phyloP scores from a whole-genome alignment of 2,329 filamentous ascomycete species.

The Ophioceras dolichostomum region DNA sequence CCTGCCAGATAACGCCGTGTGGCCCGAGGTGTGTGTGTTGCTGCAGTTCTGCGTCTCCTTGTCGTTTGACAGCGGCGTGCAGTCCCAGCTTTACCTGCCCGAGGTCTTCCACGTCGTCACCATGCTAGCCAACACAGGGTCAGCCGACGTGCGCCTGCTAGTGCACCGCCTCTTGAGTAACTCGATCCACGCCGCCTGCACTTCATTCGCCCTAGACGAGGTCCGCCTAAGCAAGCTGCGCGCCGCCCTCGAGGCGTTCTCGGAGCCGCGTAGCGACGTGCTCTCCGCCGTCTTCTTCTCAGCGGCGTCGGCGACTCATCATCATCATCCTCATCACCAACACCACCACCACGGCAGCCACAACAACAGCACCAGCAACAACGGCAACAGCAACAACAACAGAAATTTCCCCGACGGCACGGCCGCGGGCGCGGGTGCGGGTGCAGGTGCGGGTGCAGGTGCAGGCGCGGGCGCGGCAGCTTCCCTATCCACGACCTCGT shows the following conservation, averaged over 20 bases:
- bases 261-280: constrained; percentile 46
- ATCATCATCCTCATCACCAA: too few relatives aligned
- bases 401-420: not conserved
- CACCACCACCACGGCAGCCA: constrained; percentile 10
- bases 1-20: constrained; percentile 54
- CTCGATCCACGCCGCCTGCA: constrained; percentile 55
- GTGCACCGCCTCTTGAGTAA: constrained; percentile 55
- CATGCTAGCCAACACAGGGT: constrained; percentile 56
- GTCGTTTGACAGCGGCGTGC: constrained; percentile 55
- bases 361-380: too few relatives aligned
- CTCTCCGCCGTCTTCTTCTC: constrained; percentile 40
- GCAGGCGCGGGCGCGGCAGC: constrained; percentile 17
- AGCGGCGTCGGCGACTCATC: too few relatives aligned
- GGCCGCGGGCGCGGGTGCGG: too few relatives aligned
- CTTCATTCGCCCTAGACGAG: constrained; percentile 52
- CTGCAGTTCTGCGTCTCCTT: constrained; percentile 53
- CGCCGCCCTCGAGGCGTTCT: constrained; percentile 42
- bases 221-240: constrained; percentile 41
- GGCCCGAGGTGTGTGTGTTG: constrained; percentile 57
- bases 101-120: constrained; percentile 61
- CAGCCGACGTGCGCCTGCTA: constrained; percentile 39
- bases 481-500: constrained; percentile 29
- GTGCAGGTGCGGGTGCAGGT: too few relatives aligned
- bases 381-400: too few relatives aligned
- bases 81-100: constrained; percentile 55